These are phyloP conservation scores for Rhodosporidiobolus sp. DNA, from an alignment of 768 basidiomycete genomes.

Conservation along the genomic window DNA sequence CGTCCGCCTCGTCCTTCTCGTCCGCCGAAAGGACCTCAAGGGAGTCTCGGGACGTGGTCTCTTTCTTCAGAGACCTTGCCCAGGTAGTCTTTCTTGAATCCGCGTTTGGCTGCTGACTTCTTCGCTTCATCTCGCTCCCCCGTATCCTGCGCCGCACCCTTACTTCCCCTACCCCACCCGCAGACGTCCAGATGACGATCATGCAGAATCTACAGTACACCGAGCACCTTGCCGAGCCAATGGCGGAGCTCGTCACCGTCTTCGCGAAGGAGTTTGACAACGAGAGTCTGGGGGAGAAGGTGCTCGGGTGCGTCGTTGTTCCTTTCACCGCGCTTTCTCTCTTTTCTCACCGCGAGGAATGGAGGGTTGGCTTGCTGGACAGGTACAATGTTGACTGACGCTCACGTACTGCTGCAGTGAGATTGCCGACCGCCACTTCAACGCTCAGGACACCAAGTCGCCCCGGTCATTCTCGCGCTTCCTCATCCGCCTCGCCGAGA, in stretches of 20 bases:
- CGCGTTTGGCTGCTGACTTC: too few species aligned
- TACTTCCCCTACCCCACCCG: background rate
- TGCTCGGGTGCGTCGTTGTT: constrained; percentile 56
- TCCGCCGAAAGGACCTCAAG: too few species aligned
- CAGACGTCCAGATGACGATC: constrained; percentile 74
- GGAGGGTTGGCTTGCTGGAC: background rate
- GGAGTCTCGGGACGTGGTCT: too few species aligned
- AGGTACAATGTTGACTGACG: constrained; percentile 1
- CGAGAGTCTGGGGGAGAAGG: constrained; percentile 81
- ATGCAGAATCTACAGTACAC: constrained; percentile 89
- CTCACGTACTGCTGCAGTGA: constrained; percentile 56
- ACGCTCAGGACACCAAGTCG: constrained; percentile 76
- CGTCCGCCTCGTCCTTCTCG: too few species aligned
- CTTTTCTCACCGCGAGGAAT: too few species aligned
- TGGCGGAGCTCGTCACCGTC: constrained; percentile 81
- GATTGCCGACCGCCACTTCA: constrained; percentile 73
- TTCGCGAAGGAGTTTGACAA: constrained; percentile 84
- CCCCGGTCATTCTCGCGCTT: constrained; percentile 82
- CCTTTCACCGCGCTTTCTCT: background rate
- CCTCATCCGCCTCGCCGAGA: constrained; percentile 73
- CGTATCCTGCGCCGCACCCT: too few species aligned
- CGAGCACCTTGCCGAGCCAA: constrained; percentile 88
- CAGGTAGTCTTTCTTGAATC: too few species aligned
- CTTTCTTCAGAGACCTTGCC: too few species aligned
- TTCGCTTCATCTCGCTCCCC: too few species aligned